Evolutionary conservation across 192 early-diverging fungal species (phyloP).

Genomic region (Linnemannia exigua): DNA sequence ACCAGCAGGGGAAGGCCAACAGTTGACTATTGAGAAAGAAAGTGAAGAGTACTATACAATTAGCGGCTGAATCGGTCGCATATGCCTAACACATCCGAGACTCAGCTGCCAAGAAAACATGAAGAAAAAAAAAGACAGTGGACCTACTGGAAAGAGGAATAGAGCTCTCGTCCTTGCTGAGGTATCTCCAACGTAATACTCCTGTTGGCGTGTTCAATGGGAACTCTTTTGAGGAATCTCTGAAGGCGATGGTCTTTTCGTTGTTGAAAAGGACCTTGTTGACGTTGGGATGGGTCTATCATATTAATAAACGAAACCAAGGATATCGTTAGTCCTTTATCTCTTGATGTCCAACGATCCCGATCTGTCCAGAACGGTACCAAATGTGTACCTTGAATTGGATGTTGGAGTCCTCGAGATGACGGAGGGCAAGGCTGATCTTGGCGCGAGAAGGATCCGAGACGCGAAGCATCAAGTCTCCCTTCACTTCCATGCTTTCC

Average conservation of each 20-base stretch:
- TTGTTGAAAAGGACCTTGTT: conserved; percentile 90
- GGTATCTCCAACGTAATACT: conserved; percentile 91
- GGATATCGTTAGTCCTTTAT: neutral
- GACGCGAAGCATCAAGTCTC: conserved; percentile 87
- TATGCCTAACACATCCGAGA: neutral
- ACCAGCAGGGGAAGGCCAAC: conserved; percentile 95
- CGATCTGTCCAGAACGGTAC: neutral
- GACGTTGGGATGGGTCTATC: conserved; percentile 95
- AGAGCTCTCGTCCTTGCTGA: conserved; percentile 84
- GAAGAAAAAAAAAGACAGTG: neutral
- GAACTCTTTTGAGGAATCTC: conserved; percentile 87
- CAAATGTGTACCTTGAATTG: conserved; percentile 89
- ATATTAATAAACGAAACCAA: neutral
- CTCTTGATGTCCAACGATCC: neutral
- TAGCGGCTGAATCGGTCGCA: neutral
- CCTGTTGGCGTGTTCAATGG: conserved; percentile 87
- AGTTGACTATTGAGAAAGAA: conserved; percentile 79
- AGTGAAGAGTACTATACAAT: neutral
- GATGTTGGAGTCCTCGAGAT: conserved; percentile 72
- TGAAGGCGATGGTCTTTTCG: conserved; percentile 81
- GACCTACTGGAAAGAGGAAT: conserved; percentile 84
- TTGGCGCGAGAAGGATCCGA: conserved; percentile 73
- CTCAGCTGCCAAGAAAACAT: neutral
- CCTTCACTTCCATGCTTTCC: conserved; percentile 95
- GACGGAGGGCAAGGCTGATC: conserved; percentile 74